Evolutionary conservation across 2,329 filamentous ascomycete species (phyloP).

Genomic region (Fusarium solani-melongenae): DNA sequence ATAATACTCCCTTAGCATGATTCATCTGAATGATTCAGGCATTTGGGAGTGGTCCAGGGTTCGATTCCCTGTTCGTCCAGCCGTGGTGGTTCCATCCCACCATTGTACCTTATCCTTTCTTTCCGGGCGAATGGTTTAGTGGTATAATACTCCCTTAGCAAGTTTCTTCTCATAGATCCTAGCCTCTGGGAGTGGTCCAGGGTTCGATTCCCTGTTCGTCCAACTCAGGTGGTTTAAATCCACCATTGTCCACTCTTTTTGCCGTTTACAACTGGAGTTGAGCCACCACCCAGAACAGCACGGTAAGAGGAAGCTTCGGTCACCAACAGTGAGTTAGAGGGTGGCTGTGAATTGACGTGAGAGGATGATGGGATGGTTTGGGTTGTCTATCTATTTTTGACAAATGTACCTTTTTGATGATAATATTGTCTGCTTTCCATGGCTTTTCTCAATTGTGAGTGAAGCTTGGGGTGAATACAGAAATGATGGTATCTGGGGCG

Average conservation of each 20-base stretch:
- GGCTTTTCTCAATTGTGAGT: background rate
- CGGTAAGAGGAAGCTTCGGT: background rate
- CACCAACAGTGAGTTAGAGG: too few relatives aligned
- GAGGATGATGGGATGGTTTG: too few relatives aligned
- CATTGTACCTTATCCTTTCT: slow-evolving; percentile 5
- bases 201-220: slow-evolving; percentile 35
- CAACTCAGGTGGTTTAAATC: slow-evolving; percentile 17
- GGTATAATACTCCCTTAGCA: slow-evolving; percentile 39
- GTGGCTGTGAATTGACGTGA: too few relatives aligned
- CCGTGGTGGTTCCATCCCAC: slow-evolving; percentile 7
- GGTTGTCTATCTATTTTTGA: background rate
- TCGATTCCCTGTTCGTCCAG: slow-evolving; percentile 36
- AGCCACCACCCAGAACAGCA: too few relatives aligned
- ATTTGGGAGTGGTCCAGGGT: slow-evolving; percentile 33
- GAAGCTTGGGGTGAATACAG: background rate
- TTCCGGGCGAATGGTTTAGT: slow-evolving; percentile 37
- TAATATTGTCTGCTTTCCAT: background rate
- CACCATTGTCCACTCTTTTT: slow-evolving; percentile 22
- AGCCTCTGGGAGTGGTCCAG: slow-evolving; percentile 30
- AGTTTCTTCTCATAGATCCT: background rate
- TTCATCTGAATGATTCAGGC: background rate
- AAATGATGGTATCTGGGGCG: too few relatives aligned
- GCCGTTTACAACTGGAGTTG: background rate
- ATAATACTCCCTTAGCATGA: slow-evolving; percentile 37
- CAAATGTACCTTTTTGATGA: background rate